phyloP scores from a whole-genome alignment of 192 early-diverging fungal genomes.

The Phycomyces nitens region DNA sequence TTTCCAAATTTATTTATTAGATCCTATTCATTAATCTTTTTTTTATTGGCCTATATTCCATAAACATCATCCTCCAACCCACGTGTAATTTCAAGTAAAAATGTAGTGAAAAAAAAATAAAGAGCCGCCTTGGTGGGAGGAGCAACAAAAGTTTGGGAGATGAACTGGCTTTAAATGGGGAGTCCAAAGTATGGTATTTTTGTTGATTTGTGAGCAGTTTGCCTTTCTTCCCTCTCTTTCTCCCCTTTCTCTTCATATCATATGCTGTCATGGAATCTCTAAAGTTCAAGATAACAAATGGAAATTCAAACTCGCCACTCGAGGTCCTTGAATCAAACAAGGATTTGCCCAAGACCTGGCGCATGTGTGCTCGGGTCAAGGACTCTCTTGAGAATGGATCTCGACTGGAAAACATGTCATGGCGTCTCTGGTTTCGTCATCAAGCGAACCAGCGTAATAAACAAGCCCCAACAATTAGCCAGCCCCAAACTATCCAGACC shows the following conservation, averaged over 20 bases:
- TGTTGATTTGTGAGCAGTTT: too few relatives aligned
- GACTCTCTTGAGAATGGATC: conserved; percentile 15
- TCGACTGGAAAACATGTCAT: conserved; percentile 27
- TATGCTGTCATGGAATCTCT: background rate
- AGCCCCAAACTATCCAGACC: too few relatives aligned
- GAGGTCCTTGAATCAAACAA: background rate
- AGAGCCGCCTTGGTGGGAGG: too few relatives aligned
- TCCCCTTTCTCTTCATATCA: background rate
- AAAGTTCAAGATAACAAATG: background rate
- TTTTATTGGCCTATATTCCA: too few relatives aligned
- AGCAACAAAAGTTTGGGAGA: background rate
- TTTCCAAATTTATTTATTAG: background rate
- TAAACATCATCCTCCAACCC: too few relatives aligned
- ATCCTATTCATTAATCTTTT: too few relatives aligned
- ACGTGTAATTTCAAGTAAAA: too few relatives aligned
- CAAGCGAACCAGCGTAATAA: background rate
- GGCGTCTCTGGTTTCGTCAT: conserved; percentile 31
- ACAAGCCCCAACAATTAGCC: background rate
- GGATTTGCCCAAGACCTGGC: background rate
- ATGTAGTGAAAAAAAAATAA: too few relatives aligned
- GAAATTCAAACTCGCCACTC: background rate
- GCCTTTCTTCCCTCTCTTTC: background rate
- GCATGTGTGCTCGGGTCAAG: background rate
- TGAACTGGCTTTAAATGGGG: too few relatives aligned
- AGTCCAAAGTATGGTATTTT: too few relatives aligned